These are phyloP conservation scores for Dactylonectria estremocensis DNA, from an alignment of 2,329 filamentous ascomycete genomes.

Conservation along the genomic window DNA sequence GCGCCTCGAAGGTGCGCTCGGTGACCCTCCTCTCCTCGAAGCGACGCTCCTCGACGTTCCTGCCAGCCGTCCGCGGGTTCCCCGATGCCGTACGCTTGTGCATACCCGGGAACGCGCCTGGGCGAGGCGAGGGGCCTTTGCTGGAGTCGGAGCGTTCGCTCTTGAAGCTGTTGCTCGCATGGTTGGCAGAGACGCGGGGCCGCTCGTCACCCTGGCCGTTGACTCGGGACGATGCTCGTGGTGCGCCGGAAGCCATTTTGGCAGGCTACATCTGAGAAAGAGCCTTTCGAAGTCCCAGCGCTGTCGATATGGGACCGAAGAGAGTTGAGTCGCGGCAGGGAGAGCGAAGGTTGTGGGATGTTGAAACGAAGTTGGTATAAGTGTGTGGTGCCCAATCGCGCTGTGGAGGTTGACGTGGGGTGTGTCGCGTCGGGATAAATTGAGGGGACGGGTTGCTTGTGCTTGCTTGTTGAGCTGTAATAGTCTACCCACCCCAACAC, in stretches of 20 bases:
- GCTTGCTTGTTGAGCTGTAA: background rate
- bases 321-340: background rate
- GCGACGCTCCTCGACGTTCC: conserved; percentile 59
- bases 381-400: conserved; percentile 48
- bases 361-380: conserved; percentile 38
- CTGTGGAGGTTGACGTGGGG: conserved; percentile 45
- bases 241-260: conserved; percentile 60
- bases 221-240: conserved; percentile 61
- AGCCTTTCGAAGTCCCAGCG: conserved; percentile 19
- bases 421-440: conserved; percentile 31
- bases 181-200: conserved; percentile 54
- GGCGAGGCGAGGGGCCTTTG: conserved; percentile 55
- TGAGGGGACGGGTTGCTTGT: conserved; percentile 9
- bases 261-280: conserved; percentile 54
- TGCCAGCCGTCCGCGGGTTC: conserved; percentile 66
- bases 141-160: conserved; percentile 56
- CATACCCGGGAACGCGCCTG: conserved; percentile 55
- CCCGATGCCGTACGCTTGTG: conserved; percentile 73
- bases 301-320: background rate
- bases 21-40: conserved; percentile 69
- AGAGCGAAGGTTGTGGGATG: conserved; percentile 8
- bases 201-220: conserved; percentile 54
- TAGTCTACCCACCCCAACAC: background rate
- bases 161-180: conserved; percentile 53
- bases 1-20: conserved; percentile 71